These are phyloP conservation scores for Crithidia fasciculata DNA, from an alignment of 208 protist species.

Conservation along the genomic window DNA sequence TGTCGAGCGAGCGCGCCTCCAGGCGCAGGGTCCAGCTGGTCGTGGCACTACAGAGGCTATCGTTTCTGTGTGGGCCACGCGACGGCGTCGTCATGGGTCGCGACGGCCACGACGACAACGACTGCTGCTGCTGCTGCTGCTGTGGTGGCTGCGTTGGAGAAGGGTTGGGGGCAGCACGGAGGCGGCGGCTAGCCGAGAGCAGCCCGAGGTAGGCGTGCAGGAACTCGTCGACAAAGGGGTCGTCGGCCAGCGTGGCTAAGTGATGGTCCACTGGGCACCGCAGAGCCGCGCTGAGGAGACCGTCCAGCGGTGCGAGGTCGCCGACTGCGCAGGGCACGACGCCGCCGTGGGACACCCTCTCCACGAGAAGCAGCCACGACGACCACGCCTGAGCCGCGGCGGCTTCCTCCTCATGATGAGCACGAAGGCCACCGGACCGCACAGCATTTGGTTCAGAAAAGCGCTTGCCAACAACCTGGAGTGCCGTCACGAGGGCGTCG, in stretches of 20 bases:
- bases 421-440: neutral
- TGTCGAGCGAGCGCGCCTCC: slow-evolving; percentile 26
- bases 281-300: neutral
- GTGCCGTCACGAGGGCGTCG: slow-evolving; percentile 45
- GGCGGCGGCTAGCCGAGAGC: slow-evolving; percentile 38
- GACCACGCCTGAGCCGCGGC: slow-evolving; percentile 20
- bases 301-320: neutral
- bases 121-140: slow-evolving; percentile 1
- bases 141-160: neutral
- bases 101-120: neutral
- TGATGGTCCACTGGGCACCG: slow-evolving; percentile 5
- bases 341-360: neutral
- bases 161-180: slow-evolving; percentile 6
- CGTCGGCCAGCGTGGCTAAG: slow-evolving; percentile 33
- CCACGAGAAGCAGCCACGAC: slow-evolving; percentile 17
- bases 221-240: slow-evolving; percentile 58
- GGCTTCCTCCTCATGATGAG: neutral
- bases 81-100: neutral
- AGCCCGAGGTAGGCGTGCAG: slow-evolving; percentile 65
- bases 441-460: slow-evolving; percentile 5
- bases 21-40: slow-evolving; percentile 1
- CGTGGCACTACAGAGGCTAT: neutral
- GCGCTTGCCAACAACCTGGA: slow-evolving; percentile 35
- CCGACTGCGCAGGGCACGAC: neutral
- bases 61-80: neutral